Evolutionary conservation across 2,329 filamentous ascomycete genomes (phyloP).

Genomic region (Fusarium irregulare): DNA sequence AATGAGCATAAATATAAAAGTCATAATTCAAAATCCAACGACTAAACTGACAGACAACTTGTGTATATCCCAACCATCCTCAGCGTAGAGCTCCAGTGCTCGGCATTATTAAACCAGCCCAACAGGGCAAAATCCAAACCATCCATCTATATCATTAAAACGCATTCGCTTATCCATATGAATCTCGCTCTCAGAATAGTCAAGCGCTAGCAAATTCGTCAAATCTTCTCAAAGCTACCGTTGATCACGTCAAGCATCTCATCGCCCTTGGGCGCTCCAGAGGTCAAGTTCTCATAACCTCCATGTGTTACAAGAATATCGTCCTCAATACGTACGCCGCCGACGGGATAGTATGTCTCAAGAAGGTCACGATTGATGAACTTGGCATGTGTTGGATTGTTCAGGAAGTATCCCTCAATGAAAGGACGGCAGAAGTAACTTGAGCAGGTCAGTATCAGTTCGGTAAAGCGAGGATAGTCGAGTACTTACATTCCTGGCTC

Average conservation of each 20-base stretch:
- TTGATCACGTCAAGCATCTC: constrained; percentile 74
- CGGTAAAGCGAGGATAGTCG: background rate
- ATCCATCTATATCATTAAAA: constrained; percentile 7
- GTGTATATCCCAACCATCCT: constrained; percentile 9
- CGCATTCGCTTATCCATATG: background rate
- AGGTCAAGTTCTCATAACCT: constrained; percentile 86
- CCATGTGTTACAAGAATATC: constrained; percentile 82
- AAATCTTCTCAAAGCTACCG: constrained; percentile 47
- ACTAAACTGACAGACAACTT: background rate
- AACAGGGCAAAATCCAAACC: background rate
- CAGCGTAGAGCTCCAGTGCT: background rate
- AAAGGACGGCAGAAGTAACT: constrained; percentile 82
- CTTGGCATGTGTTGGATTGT: constrained; percentile 65
- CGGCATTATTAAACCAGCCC: background rate
- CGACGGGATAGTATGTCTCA: constrained; percentile 78
- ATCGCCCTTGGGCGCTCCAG: constrained; percentile 76
- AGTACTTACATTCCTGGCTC: constrained; percentile 75
- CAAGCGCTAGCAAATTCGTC: background rate
- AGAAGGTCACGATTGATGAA: constrained; percentile 75
- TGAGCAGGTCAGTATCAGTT: background rate
- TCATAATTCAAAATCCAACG: constrained; percentile 11
- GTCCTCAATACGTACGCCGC: constrained; percentile 93
- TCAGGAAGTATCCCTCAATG: constrained; percentile 75
- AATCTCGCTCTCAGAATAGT: background rate
- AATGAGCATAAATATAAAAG: constrained; percentile 39